Base-by-base conservation (phyloP, 306 rosid species). In the Boehmeria nivea region DNA sequence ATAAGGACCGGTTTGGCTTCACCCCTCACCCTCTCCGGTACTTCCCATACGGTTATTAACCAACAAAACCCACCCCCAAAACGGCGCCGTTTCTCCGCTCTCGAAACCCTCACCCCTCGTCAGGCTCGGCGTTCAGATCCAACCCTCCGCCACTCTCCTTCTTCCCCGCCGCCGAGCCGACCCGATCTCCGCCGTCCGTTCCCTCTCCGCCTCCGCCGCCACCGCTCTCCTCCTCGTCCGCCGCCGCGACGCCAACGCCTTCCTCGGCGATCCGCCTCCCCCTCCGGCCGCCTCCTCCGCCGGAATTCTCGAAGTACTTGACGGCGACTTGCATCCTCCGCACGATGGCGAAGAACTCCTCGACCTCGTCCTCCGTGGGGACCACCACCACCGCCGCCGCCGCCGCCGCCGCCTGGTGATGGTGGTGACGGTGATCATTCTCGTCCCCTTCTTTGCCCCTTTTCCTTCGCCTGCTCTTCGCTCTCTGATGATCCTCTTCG, bases 241-340 rank as follows among this genome's bases (percentile, higher is more conserved):
- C 1, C 33, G 16, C 0, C 16, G 17, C 45, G 45, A 14, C 16
- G 0, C 18, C 69, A 20, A 40, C 45, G 21, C 28, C 10, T 15
- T 8, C 26, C 17, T 34, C 43, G 44, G n/a, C n/a, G 44, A 40
- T 13, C 5, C 53, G 27, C 45, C 33, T 31, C 53, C 66, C 59
- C 39, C 42, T 63, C 37, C 3, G 11, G 60, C 33, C 54, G 26
- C 44, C 71, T 55, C 76, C 7, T 57, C 68, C 28, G 59, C 69
- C 76, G 47, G 49, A 74, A 26, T 71, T 66, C 20, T 72, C 80
- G 3, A 83, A 83, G 70, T 87, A 87, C 54, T 77, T 81, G 0
- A 87, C 83, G 0, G 83, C 95, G 28, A 31, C 73, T 46, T 75
- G 75, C 88, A 87, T 87, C 78, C 95, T 69, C 73, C 85, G 62